These are phyloP conservation scores for Tripterygium wilfordii DNA, from an alignment of 177 flowering plant species.

Conservation along the genomic window DNA sequence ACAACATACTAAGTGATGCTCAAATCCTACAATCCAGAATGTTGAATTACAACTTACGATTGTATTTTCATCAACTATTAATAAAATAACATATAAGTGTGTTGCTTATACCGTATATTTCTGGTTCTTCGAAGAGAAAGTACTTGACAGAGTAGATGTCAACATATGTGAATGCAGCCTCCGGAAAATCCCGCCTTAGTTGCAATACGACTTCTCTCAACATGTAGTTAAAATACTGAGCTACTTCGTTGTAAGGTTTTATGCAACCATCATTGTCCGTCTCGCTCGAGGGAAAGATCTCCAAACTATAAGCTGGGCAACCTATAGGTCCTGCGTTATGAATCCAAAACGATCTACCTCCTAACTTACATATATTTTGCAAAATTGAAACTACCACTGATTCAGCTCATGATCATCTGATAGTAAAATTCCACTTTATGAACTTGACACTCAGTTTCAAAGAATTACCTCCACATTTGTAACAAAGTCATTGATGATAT, in stretches of 20 bases:
- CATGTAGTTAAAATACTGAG: conserved; percentile 18
- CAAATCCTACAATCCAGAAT: conserved; percentile 17
- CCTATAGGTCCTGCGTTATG: conserved; percentile 35
- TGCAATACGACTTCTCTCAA: conserved; percentile 18
- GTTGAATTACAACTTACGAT: too few relatives aligned
- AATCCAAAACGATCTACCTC: conserved; percentile 26
- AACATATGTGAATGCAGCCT: conserved; percentile 22
- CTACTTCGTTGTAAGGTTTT: conserved; percentile 19
- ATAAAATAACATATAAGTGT: too few relatives aligned
- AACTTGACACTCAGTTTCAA: too few relatives aligned
- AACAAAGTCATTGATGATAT: conserved; percentile 13
- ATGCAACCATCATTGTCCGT: conserved; percentile 23
- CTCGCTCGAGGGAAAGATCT: neutral
- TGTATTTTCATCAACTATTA: too few relatives aligned
- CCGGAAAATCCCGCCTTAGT: conserved; percentile 22
- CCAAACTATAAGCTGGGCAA: conserved; percentile 20
- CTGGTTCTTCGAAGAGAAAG: conserved; percentile 8
- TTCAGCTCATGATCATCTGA: too few relatives aligned
- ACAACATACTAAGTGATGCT: conserved; percentile 22
- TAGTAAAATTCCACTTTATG: too few relatives aligned
- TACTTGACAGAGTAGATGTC: conserved; percentile 31
- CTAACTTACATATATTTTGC: conserved; percentile 19
- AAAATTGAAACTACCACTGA: too few relatives aligned
- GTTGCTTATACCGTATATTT: conserved; percentile 15
- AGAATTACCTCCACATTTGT: conserved; percentile 15